Base-by-base conservation (phyloP, 2,329 filamentous ascomycete genomes). In the Didymella keratinophila region DNA sequence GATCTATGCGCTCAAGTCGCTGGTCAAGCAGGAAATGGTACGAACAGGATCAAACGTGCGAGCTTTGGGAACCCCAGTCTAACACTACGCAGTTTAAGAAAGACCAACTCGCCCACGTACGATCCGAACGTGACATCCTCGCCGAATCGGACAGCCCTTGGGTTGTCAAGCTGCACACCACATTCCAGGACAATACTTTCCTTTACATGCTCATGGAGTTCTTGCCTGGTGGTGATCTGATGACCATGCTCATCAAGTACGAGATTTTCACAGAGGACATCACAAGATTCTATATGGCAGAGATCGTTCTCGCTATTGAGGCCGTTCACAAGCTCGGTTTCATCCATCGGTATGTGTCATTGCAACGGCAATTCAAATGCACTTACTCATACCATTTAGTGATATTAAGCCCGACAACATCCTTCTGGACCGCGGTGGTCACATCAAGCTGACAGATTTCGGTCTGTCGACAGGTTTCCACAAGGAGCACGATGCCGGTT, bases 201-300 rank as follows among this genome's bases (percentile, higher is more conserved):
- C 83, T 99, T 34, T 99, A 99, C 82, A 95, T 99, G 89, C 84
- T 99, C 61, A 99, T 99, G 95, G 95, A 99, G 80, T 99, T 98
- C 80, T 85, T 99, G 78, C 95, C 95, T 8, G 95, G 95, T 78
- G 95, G 95, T 78, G 95, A 99, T 81, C 79, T 99, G 77, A 99
- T 99, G 95, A 99, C 95, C 3, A 99, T 99, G 95, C 84, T 99
- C 68, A 99, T 99, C 82, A 99, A 98, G 84, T 99, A 99, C 74
- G 95, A 99, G 78, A 97, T 99, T 77, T 99, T 99, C 78, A 96
- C 93, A 0, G 94, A 98, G 78, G 95, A 99, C 68, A 98, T 99
- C 67, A 99, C 95, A 28, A 88, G 95, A 18, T 99, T 99, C 80
- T 99, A 99, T 80, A 99, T 99, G 87, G 95, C 95, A 23, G 94